Percentiles rank a stretch among this genome's conserved stretches.
Evolutionary conservation across 1,139 yeast species (phyloP).

Genomic region (Candida mesenterica): DNA sequence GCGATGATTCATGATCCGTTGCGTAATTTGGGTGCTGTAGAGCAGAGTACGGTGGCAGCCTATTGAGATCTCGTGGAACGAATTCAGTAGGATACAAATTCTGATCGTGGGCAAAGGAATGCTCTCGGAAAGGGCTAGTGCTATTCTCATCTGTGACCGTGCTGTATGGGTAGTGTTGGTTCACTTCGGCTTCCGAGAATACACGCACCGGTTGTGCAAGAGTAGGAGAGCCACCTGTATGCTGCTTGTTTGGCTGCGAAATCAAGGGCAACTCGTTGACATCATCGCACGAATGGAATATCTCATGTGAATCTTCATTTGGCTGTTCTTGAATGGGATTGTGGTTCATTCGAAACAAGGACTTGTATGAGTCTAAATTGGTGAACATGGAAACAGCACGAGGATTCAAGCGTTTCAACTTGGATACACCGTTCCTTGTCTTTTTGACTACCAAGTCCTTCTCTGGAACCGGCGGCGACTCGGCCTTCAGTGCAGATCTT

Average conservation of each 20-base stretch:
- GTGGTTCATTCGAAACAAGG: too few species aligned
- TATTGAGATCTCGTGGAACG: not conserved
- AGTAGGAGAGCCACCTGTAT: too few species aligned
- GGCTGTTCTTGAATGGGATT: too few species aligned
- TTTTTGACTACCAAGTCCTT: constrained; percentile 8
- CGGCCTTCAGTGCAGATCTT: not conserved
- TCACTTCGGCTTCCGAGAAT: not conserved
- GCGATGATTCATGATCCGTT: too few species aligned
- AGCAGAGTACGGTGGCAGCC: not conserved
- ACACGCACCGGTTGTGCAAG: not conserved
- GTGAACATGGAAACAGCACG: constrained; percentile 15
- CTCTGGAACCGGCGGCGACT: constrained; percentile 7
- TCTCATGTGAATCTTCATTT: not conserved
- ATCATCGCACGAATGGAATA: not conserved
- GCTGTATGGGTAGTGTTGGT: not conserved
- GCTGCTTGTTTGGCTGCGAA: not conserved
- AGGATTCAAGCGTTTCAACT: constrained; percentile 5
- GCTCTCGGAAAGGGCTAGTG: not conserved
- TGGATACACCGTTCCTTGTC: constrained; percentile 1
- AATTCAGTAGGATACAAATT: too few species aligned
- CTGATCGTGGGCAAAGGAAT: not conserved
- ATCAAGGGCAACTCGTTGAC: constrained; percentile 4
- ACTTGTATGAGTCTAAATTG: constrained; percentile 6
- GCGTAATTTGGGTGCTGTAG: not conserved
- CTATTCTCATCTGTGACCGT: not conserved